Percentiles rank a stretch among this genome's conserved stretches.
These are phyloP conservation scores for Vitis labrusca DNA, from an alignment of 164 flowering plant species.

Conservation along the genomic window DNA sequence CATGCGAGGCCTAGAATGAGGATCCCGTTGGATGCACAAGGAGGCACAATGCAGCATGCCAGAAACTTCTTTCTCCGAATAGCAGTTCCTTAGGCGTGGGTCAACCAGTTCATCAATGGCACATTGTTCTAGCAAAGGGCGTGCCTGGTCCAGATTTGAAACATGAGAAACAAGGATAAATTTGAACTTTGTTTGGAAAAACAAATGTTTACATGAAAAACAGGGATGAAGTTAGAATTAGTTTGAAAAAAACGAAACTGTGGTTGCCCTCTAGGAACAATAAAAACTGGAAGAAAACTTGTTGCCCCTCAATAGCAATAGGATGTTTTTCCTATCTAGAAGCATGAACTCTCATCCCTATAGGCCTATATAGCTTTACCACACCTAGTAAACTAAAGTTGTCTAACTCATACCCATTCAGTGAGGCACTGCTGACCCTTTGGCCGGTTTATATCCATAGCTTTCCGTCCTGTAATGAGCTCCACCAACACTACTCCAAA, in stretches of 20 bases:
- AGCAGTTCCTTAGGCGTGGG: slow-evolving; percentile 53
- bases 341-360: not conserved
- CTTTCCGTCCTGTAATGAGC: slow-evolving; percentile 88
- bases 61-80: slow-evolving; percentile 56
- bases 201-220: no score
- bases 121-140: slow-evolving; percentile 65
- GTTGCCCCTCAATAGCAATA: not conserved
- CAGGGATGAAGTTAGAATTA: no score
- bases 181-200: not conserved
- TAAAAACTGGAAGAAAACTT: not conserved
- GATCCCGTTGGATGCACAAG: slow-evolving; percentile 77
- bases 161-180: slow-evolving; percentile 7
- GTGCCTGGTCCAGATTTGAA: slow-evolving; percentile 56
- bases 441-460: slow-evolving; percentile 80
- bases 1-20: slow-evolving; percentile 87
- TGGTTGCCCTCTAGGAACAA: no score
- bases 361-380: not conserved
- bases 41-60: slow-evolving; percentile 81
- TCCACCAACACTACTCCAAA: slow-evolving; percentile 89
- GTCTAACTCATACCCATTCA: slow-evolving; percentile 69
- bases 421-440: slow-evolving; percentile 93
- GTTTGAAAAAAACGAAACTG: no score
- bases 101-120: slow-evolving; percentile 70
- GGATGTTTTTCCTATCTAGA: not conserved
- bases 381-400: not conserved